Evolutionary conservation across 495 filamentous ascomycete genomes (phyloP), one percentile per base, ranked within the genome.

Genomic region (Massariosphaeria phaeospora): DNA sequence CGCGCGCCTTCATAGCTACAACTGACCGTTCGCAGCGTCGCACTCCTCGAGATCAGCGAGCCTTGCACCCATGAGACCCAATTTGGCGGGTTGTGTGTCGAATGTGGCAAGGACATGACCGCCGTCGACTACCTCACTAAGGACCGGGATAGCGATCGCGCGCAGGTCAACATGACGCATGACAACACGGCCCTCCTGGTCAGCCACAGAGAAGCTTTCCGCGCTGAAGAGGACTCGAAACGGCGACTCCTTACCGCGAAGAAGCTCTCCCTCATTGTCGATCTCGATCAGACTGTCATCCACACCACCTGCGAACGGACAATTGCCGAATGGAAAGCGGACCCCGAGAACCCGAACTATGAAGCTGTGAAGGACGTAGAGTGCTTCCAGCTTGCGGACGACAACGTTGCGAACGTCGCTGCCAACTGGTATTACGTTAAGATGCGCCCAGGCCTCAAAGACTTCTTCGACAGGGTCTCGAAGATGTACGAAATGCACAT

Each of bases 31-130:
- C 13, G 25, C 54, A 53, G 47, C 78, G 76, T 66, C 60, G 74
- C 42, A 73, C 78, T 91, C 57, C 75, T 88, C 21, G 83, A 86
- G 51, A 85, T 97, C 48, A 86, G 95, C 60, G 93, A 99, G 73
- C 84, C 85, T 47, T 99, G 93, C 71, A 76, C 84, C 27, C 93
- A 99, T 70, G 85, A 86, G 61, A 76, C 95, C 26, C 93, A 99
- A 66, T 97, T 85, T 61, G 84, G 81, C 38, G 90, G 89, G 12
- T 77, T 99, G 36, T 99, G 93, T 71, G 86, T 80, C 29, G 79
- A 86, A 57, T 99, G 93, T 71, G 94, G 93, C 45, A 90, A 95
- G 74, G 91, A 99, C 67, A 97, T 99, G 94, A 96, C 88, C 46
- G 79, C 77, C 83, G 84, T 74, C 55, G 73, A 75, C 11, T 86